A percentile compares a stretch with the other conserved stretches of the same genome.
Evolutionary conservation across 352 stramenopile genomes (phyloP).

Genomic region (Globisporangium carolinianum): DNA sequence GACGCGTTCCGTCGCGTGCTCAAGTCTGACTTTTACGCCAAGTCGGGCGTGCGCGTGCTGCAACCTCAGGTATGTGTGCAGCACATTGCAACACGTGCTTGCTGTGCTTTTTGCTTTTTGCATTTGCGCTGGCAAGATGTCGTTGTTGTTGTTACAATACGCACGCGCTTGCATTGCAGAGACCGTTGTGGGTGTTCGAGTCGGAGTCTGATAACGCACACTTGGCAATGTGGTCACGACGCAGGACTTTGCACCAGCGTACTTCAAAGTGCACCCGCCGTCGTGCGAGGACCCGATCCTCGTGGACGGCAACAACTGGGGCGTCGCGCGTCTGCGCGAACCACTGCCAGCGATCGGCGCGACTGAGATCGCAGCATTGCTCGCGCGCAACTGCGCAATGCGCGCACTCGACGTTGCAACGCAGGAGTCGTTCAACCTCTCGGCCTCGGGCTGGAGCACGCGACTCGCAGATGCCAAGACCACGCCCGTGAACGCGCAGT

Average conservation of each 20-base stretch:
- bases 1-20: conserved; percentile 35
- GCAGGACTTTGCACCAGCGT: conserved; percentile 20
- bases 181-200: background rate
- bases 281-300: conserved; percentile 14
- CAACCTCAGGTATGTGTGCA: conserved; percentile 11
- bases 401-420: conserved; percentile 15
- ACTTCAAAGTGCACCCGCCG: conserved; percentile 21
- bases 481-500: conserved; percentile 43
- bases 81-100: background rate
- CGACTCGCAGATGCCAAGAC: conserved; percentile 10
- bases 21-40: conserved; percentile 25
- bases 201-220: background rate
- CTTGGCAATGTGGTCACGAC: background rate
- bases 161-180: background rate
- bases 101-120: background rate
- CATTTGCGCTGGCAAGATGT: background rate
- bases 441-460: conserved; percentile 10
- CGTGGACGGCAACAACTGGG: conserved; percentile 5
- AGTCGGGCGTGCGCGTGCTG: conserved; percentile 28
- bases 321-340: conserved; percentile 24
- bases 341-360: conserved; percentile 32
- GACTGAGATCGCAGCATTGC: conserved; percentile 11
- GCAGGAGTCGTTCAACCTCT: conserved; percentile 17
- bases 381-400: conserved; percentile 12
- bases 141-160: background rate